Evolutionary conservation across 1,139 yeast genomes (phyloP), one percentile per base, ranked within the genome.

Genomic region (Kazachstania sp.): DNA sequence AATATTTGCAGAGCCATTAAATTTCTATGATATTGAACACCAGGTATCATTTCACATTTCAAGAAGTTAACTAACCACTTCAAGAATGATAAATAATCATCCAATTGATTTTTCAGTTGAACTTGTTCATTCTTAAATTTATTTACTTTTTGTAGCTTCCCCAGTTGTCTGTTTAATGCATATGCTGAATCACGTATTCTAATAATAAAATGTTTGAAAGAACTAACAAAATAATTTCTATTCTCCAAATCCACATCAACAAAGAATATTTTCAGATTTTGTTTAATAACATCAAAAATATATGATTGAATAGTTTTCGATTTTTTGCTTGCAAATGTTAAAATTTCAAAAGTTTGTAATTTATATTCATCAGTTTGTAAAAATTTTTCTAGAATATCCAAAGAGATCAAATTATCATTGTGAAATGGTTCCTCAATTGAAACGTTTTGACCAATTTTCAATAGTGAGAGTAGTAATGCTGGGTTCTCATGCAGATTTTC

Each of bases 131-230:
- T 59, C n/a, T 64, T 60, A 47, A 72, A 69, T 46, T 63, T 67
- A 8, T 52, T 51, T 41, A 70, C 74, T 37, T 60, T 63, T 23
- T 56, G 55, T 38, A 71, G 55, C 51, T 72, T 77, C 8, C 55
- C 56, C 0, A 71, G 64, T 46, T 78, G 82, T 57, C 83, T 74
- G 38, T 72, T 59, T 30, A 75, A 55, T 0, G 80, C 74, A 60
- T 82, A 79, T 1, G 81, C 66, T 0, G 92, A 83, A 45, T 83
- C 94, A 50, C 83, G 71, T 9, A 85, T 65, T 54, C 95, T 71
- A 37, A 74, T 66, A 4, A 86, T 60, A 53, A 87, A 80, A 46
- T 73, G 79, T 44, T 81, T 74, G 50, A 86, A 66, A 26, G 76
- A 60, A 3, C 90, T 80, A 30, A 73, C 70, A 45, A 84, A 77